Evolutionary conservation across 1,284 basidiomycete genomes (phyloP), one percentile per base, ranked within the genome.

Genomic region (Irpex sp.): DNA sequence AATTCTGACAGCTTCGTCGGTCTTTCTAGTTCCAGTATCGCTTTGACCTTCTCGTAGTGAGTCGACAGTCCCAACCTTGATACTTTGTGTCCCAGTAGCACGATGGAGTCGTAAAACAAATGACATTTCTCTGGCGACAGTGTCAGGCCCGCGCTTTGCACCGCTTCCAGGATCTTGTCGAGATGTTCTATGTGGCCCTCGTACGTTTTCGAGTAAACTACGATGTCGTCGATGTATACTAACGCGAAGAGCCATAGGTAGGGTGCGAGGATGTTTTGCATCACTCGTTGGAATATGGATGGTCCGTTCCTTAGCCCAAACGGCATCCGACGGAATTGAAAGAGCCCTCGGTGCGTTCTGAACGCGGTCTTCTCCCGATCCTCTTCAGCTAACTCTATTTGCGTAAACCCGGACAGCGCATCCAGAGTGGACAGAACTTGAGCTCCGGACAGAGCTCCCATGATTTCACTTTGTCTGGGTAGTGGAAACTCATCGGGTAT

Each of bases 401-500:
- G 78, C 7, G 72, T 77, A 59, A 80, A 80, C 7, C 78, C 75
- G 0, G 77, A 67, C 5, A 78, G 64, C 0, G 77, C 76, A 62
- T 80, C 77, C 9, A 78, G 63, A 0, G 75, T 69, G 1, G 74
- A 71, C 2, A 79, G 64, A 5, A 69, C 72, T 61, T 75, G 70
- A 7, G 72, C 65, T 12, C 76, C 77, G 0, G 69, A 66, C 0
- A 79, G 64, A 0, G 72, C 64, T 49, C 71, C 68, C 0, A 80
- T 48, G 23, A 80, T 80, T 33, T 78, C 76, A 2, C 66, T 63
- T 58, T 78, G 75, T 33, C 71, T 57, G 0, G 78, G 78, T 12
- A 80, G 67, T 0, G 77, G 78, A 63, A 77, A 80, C 63, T 79
- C 74, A 61, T 80, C 77, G 0, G 74, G 69, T 1, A 77, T 71